phyloP scores from a whole-genome alignment of 2,329 filamentous ascomycete species.

The Beauveria brongniartii region DNA sequence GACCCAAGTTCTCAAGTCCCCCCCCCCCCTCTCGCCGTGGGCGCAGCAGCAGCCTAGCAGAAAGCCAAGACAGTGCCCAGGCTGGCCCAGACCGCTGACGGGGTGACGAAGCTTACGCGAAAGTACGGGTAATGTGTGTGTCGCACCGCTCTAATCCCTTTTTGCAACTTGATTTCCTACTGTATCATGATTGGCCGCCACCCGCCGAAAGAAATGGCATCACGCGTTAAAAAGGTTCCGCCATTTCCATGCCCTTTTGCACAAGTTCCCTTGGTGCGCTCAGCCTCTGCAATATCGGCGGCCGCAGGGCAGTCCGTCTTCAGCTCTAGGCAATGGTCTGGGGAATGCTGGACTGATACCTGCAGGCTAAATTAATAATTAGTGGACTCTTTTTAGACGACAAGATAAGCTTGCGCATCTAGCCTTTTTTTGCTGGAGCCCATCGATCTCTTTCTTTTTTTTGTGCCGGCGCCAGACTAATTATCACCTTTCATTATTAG shows the following conservation, averaged over 20 bases:
- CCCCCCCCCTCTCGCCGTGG: background rate
- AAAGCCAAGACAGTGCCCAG: slow-evolving; percentile 8
- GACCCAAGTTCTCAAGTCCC: too few relatives aligned
- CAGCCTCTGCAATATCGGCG: background rate
- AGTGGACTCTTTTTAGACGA: too few relatives aligned
- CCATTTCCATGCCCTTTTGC: background rate
- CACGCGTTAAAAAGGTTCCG: background rate
- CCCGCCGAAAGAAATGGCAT: background rate
- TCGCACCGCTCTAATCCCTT: background rate
- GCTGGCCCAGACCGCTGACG: slow-evolving; percentile 3
- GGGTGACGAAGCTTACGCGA: background rate
- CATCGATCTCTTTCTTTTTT: background rate
- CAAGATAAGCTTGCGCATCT: slow-evolving; percentile 1
- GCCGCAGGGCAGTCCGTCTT: background rate
- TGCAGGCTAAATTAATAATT: too few relatives aligned
- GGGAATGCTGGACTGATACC: too few relatives aligned
- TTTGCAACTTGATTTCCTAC: background rate
- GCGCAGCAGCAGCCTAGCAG: background rate
- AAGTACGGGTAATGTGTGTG: too few relatives aligned
- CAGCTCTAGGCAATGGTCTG: background rate
- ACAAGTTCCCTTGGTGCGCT: background rate
- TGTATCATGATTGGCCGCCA: too few relatives aligned
- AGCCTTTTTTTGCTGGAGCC: slow-evolving; percentile 2
- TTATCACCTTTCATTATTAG: too few relatives aligned
- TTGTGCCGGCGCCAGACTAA: background rate